Percentiles rank a stretch among this genome's conserved stretches.
phyloP scores from a whole-genome alignment of 352 stramenopile genomes.

The Pseudoperonospora humuli region DNA sequence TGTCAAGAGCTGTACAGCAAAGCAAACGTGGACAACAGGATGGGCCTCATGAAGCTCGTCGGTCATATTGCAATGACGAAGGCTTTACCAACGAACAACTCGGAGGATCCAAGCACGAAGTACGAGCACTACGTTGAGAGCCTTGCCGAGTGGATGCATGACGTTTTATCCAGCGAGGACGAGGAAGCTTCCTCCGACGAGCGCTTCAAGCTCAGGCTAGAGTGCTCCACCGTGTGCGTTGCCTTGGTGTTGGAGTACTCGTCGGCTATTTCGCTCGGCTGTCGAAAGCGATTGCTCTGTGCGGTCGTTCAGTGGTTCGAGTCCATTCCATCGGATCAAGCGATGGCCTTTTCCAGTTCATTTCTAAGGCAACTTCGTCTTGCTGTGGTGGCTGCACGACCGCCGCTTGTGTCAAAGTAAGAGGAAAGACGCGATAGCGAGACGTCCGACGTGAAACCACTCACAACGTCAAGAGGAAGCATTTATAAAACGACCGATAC shows the following conservation, averaged over 20 bases:
- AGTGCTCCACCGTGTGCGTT: slow-evolving; percentile 9
- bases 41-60: slow-evolving; percentile 6
- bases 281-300: slow-evolving; percentile 7
- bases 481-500: background rate
- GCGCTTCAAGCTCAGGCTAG: slow-evolving; percentile 8
- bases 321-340: background rate
- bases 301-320: slow-evolving; percentile 23
- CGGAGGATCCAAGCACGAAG: background rate
- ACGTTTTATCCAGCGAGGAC: slow-evolving; percentile 14
- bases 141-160: slow-evolving; percentile 13
- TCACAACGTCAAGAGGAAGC: too few species aligned
- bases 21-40: slow-evolving; percentile 4
- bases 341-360: slow-evolving; percentile 8
- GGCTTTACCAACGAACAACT: slow-evolving; percentile 2
- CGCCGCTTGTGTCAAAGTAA: background rate
- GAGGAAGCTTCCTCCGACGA: slow-evolving; percentile 7
- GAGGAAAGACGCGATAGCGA: background rate
- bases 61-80: slow-evolving; percentile 10
- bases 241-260: slow-evolving; percentile 18
- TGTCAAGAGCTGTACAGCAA: slow-evolving; percentile 14
- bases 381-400: slow-evolving; percentile 21
- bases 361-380: slow-evolving; percentile 26
- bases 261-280: background rate
- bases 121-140: slow-evolving; percentile 13
- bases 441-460: too few species aligned